Base-by-base conservation (phyloP, 148 eudicot genomes). In the Rhododendron henanense region DNA sequence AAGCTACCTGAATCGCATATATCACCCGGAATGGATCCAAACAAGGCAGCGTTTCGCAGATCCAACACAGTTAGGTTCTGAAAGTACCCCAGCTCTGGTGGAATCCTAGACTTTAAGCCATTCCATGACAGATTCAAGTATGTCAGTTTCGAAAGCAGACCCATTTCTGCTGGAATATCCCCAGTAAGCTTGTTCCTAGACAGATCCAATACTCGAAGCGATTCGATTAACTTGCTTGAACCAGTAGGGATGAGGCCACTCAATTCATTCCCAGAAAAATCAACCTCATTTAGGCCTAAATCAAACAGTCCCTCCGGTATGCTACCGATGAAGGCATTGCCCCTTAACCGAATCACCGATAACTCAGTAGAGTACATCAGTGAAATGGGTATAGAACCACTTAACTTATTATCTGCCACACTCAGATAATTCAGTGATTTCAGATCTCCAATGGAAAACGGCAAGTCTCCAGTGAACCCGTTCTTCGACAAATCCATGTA, bases 51-150 rank as follows among this genome's bases (percentile, higher is more conserved):
- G 63, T 90, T 83, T 47, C 99, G 88, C 35, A 97, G 90, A 93
- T 97, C 99, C 79, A 97, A 84, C 47, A 93, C 94, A 1, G 91
- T 90, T 44, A 97, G 90, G 71, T 94, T 93, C 90, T 91, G 92
- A 53, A 93, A 92, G 89, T 90, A 93, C 23, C 98, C 98, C 75
- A 97, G 83, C 85, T 97, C 96, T 31, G 91, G 93, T 39, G 98
- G 98, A 35, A 97, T 88, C 87, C 89, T 90, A 21, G 99, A 93
- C 79, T 92, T 87, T 1, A 97, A 90, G 75, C 84, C 87, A 85
- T 97, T 97, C 94, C 94, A 92, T 10, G 99, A 97, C 86, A 97
- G 90, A 71, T 97, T 97, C 90, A 97, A 88, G 92, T 94, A 90
- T 67, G 84, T 91, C 90, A 97, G 87, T 86, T 87, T 93, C 37